phyloP scores from a whole-genome alignment of 2,329 filamentous ascomycete species.

The Aotearoamyces nothofagi region DNA sequence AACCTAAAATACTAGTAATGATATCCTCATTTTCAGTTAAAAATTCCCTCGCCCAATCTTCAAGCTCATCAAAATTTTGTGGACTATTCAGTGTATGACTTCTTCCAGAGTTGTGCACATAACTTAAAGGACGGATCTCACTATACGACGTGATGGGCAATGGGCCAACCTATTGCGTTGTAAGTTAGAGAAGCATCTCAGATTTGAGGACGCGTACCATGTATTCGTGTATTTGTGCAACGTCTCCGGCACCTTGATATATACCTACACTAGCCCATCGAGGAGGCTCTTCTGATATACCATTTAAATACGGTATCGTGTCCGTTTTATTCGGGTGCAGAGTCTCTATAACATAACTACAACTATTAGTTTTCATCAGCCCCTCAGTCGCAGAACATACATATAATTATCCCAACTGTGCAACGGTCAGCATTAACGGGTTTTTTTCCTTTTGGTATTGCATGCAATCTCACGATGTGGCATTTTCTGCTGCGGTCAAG shows the following conservation, averaged over 20 bases:
- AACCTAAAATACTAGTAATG: conserved; percentile 1
- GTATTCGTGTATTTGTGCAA: conserved; percentile 4
- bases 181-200: not conserved
- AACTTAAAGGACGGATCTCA: conserved; percentile 4
- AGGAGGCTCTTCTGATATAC: conserved; percentile 2
- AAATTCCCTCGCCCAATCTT: not conserved
- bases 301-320: conserved; percentile 7
- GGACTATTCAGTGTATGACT: conserved; percentile 3
- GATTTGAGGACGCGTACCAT: conserved; percentile 2
- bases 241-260: conserved; percentile 3
- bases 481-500: not conserved
- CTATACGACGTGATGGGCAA: conserved; percentile 6
- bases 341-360: conserved; percentile 3
- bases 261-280: conserved; percentile 8
- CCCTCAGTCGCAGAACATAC: not conserved
- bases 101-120: conserved; percentile 6
- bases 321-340: conserved; percentile 10
- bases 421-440: not conserved
- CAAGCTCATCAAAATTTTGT: conserved; percentile 1
- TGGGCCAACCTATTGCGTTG: conserved; percentile 6
- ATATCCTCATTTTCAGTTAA: conserved; percentile 1
- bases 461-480: conserved; percentile 1
- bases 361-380: not conserved
- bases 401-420: conserved; percentile 1
- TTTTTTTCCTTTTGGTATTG: not conserved